Conservation (phyloP, 2,329 filamentous ascomycete genomes). For the Hyphodiscus sp. region DNA sequence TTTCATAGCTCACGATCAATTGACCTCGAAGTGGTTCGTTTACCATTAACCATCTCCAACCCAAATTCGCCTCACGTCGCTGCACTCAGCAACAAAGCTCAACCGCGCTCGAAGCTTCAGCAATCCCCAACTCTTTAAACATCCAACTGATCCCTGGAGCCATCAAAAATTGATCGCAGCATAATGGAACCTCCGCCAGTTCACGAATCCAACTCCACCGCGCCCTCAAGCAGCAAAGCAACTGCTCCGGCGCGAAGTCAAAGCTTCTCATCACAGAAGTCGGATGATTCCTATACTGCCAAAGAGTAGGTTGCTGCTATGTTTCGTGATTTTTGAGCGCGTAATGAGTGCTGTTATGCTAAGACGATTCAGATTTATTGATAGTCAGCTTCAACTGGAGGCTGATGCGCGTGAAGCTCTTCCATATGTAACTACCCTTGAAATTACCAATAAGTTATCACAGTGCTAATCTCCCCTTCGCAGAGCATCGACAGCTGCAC, state of each 20-base stretch:
- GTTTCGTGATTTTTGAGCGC: neutral
- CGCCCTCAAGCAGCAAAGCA: slow-evolving; percentile 10
- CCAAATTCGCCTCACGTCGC: slow-evolving; percentile 3
- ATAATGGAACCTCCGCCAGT: slow-evolving; percentile 33
- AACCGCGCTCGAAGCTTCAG: neutral
- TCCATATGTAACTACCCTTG: slow-evolving; percentile 63
- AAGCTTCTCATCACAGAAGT: slow-evolving; percentile 50
- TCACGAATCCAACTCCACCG: slow-evolving; percentile 14
- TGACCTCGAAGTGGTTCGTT: neutral
- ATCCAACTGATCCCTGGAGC: neutral
- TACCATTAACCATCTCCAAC: neutral
- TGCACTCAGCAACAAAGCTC: slow-evolving; percentile 2
- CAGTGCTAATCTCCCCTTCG: slow-evolving; percentile 6
- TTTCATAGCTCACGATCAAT: too few species aligned
- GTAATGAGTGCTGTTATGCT: slow-evolving; percentile 1
- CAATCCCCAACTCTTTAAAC: too few species aligned
- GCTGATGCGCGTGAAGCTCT: slow-evolving; percentile 91
- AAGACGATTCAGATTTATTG: slow-evolving; percentile 61
- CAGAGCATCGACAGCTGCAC: slow-evolving; percentile 94
- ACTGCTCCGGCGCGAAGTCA: slow-evolving; percentile 39
- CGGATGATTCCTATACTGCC: slow-evolving; percentile 48
- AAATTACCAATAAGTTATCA: slow-evolving; percentile 1
- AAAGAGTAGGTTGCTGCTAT: slow-evolving; percentile 30
- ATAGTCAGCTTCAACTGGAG: slow-evolving; percentile 83
- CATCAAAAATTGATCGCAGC: neutral